Evolutionary conservation across 2,329 filamentous ascomycete species (phyloP).

Genomic region (Aspergillus melleus): DNA sequence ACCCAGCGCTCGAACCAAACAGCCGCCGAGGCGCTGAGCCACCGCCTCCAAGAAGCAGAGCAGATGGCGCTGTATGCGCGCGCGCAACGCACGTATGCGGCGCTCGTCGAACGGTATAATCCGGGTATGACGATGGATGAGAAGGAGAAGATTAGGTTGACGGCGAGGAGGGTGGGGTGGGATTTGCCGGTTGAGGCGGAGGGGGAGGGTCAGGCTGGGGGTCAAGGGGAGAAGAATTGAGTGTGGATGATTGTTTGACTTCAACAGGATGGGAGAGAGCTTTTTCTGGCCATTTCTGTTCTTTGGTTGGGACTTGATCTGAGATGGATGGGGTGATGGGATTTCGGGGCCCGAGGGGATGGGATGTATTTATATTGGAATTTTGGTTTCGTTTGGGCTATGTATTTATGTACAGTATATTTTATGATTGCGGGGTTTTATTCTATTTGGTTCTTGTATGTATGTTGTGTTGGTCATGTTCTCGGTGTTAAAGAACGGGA

Average conservation of each 20-base stretch:
- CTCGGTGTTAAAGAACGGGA: too few relatives aligned
- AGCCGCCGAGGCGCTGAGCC: slow-evolving; percentile 13
- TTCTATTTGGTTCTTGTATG: too few relatives aligned
- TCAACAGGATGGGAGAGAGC: too few relatives aligned
- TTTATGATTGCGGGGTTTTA: too few relatives aligned
- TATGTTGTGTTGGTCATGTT: too few relatives aligned
- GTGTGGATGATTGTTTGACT: not conserved
- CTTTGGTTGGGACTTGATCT: too few relatives aligned
- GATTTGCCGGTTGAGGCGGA: slow-evolving; percentile 70
- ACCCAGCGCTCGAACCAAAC: slow-evolving; percentile 20
- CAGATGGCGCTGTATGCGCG: slow-evolving; percentile 79
- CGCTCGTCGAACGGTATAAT: slow-evolving; percentile 87
- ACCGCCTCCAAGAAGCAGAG: slow-evolving; percentile 58
- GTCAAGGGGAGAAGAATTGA: slow-evolving; percentile 5
- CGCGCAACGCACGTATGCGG: slow-evolving; percentile 81
- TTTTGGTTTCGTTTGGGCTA: too few relatives aligned
- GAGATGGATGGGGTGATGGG: too few relatives aligned
- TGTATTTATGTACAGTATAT: too few relatives aligned
- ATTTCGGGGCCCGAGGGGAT: too few relatives aligned
- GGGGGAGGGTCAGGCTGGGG: slow-evolving; percentile 14
- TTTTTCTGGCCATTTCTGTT: too few relatives aligned
- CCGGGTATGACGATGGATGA: slow-evolving; percentile 87
- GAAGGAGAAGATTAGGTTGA: slow-evolving; percentile 77
- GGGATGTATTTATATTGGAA: too few relatives aligned
- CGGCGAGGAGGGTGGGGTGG: slow-evolving; percentile 86